A percentile compares a stretch with the other conserved stretches of the same genome.
Conservation (phyloP, 768 basidiomycete species). For the Tricholomella constricta region DNA sequence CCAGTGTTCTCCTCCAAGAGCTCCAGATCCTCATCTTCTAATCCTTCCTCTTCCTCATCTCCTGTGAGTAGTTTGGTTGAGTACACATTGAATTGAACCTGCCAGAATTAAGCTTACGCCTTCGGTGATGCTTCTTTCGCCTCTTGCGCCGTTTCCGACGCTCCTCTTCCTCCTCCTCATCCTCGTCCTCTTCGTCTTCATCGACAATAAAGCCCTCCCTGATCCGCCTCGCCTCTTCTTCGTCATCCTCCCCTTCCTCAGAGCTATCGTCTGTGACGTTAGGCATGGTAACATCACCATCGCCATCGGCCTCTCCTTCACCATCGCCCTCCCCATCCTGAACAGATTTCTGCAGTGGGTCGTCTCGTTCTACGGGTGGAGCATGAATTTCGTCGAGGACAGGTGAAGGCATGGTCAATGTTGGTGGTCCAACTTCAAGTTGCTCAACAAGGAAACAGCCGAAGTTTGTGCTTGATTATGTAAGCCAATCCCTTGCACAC, state of each 20-base stretch:
- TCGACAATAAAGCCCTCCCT: conserved; percentile 92
- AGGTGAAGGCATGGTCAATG: conserved; percentile 57
- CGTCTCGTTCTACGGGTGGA: conserved; percentile 37
- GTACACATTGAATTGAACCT: conserved; percentile 7
- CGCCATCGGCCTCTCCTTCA: conserved; percentile 50
- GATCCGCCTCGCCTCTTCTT: conserved; percentile 79
- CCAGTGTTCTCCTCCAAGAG: conserved; percentile 90
- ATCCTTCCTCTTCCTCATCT: conserved; percentile 60
- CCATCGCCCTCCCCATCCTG: conserved; percentile 49
- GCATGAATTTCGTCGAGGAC: conserved; percentile 36
- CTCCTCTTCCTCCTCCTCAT: conserved; percentile 64
- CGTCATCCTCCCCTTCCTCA: conserved; percentile 89
- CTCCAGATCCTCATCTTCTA: conserved; percentile 95
- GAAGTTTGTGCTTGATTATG: conserved; percentile 23
- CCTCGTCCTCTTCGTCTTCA: conserved; percentile 86
- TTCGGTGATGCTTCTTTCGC: conserved; percentile 66
- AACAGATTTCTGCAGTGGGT: conserved; percentile 59
- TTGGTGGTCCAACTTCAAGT: conserved; percentile 17
- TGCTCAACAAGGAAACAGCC: not conserved
- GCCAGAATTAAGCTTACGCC: conserved; percentile 35
- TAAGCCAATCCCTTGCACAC: conserved; percentile 15
- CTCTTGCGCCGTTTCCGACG: conserved; percentile 63
- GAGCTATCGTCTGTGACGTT: conserved; percentile 78
- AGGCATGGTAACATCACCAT: conserved; percentile 56
- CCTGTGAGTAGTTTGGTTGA: conserved; percentile 17